Evolutionary conservation across 2,329 filamentous ascomycete genomes (phyloP).

Genomic region (Botrytis deweyae): DNA sequence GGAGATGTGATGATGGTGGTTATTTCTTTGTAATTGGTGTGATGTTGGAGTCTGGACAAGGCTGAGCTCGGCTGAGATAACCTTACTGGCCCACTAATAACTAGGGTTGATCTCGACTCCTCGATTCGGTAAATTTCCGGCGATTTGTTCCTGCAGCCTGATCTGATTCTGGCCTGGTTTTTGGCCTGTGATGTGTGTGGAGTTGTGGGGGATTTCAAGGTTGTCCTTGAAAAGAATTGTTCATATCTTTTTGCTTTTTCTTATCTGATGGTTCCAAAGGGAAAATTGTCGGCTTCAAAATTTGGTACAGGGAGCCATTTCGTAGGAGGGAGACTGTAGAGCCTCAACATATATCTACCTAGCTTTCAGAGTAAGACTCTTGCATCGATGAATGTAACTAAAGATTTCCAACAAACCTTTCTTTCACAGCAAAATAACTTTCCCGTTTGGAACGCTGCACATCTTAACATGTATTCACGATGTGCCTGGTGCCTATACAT

Average conservation of each 20-base stretch:
- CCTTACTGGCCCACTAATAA: neutral
- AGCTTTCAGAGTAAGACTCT: neutral
- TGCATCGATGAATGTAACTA: neutral
- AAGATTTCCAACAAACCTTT: neutral
- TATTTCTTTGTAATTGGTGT: constrained; percentile 12
- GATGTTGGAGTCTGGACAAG: constrained; percentile 11
- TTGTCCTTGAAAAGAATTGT: neutral
- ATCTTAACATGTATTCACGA: neutral
- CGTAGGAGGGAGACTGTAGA: neutral
- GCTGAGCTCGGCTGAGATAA: neutral
- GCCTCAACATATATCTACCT: neutral
- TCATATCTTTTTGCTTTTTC: neutral
- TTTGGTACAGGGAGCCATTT: neutral
- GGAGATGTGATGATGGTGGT: neutral
- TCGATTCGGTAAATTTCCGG: neutral
- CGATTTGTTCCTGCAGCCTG: constrained; percentile 1
- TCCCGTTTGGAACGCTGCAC: neutral
- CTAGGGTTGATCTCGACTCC: neutral
- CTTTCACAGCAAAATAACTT: neutral
- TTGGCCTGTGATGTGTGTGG: neutral
- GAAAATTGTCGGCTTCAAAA: neutral
- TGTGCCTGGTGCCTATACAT: too few relatives aligned
- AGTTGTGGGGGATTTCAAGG: neutral
- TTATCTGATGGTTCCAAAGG: neutral
- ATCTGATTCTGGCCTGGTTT: neutral